These are phyloP conservation scores for Elsinoe australis DNA, from an alignment of 2,329 filamentous ascomycete species.

Conservation along the genomic window DNA sequence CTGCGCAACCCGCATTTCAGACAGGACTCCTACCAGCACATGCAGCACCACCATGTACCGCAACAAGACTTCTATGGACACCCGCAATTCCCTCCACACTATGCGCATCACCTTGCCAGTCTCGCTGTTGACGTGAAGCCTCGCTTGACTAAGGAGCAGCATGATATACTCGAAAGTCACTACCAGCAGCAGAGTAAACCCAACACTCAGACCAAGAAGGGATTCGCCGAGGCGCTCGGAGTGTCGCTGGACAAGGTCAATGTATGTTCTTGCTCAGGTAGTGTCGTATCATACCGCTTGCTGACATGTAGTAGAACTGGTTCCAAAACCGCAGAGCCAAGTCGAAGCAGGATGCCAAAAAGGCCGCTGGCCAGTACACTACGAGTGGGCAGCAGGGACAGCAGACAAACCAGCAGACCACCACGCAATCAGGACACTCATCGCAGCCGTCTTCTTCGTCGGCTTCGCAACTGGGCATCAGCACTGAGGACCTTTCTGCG, in stretches of 20 bases:
- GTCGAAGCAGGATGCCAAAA: constrained; percentile 47
- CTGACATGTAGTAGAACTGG: constrained; percentile 43
- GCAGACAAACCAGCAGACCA: constrained; percentile 19
- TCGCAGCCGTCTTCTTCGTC: constrained; percentile 4
- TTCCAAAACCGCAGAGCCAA: constrained; percentile 48
- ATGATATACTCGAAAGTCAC: constrained; percentile 45
- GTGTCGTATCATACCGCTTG: not conserved
- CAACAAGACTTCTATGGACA: constrained; percentile 16
- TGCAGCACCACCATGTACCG: constrained; percentile 11
- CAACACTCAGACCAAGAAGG: constrained; percentile 44
- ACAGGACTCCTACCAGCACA: constrained; percentile 9
- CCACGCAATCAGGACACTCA: constrained; percentile 12
- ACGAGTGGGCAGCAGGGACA: constrained; percentile 1
- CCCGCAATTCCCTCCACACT: constrained; percentile 12
- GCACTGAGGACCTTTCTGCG: constrained; percentile 29
- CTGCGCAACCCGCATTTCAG: constrained; percentile 21
- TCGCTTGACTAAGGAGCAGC: constrained; percentile 46
- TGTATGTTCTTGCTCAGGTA: constrained; percentile 30
- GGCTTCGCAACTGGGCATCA: constrained; percentile 20
- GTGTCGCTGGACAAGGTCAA: constrained; percentile 49
- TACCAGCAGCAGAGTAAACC: constrained; percentile 44
- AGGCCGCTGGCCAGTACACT: constrained; percentile 28
- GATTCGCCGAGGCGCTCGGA: constrained; percentile 40
- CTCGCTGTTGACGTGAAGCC: constrained; percentile 40
- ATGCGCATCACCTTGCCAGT: constrained; percentile 23